Base-by-base conservation (phyloP, 2,329 filamentous ascomycete genomes). In the Colletotrichum neosansevieriae region DNA sequence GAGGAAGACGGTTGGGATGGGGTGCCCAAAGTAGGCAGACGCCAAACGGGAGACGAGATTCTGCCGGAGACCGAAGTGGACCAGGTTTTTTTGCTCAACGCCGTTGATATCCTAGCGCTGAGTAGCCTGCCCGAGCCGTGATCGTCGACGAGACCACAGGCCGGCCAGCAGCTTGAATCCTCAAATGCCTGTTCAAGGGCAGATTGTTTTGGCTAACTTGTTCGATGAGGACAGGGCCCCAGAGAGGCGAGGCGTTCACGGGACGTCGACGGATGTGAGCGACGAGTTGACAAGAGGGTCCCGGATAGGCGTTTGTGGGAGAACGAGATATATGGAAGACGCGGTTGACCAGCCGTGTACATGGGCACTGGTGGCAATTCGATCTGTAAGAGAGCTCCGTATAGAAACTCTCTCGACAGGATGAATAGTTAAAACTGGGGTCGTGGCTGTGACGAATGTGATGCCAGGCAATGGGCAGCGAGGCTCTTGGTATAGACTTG, bases 291-390 rank as follows among this genome's bases (percentile, higher is more conserved):
- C 49, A 42, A 61, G 13, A 29, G 42, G 32, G 36, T 61, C 42
- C 44, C 57, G 45, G 34, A 53, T 36, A 36, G 63, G 17, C 60
- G 59, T 29, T 44, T 50, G 13, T 38, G 67, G 50, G 38, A 49
- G 17, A 53, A 61, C 12, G 44, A 45, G 47, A 44, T 68, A 58
- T 44, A 53, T 61, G 49, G 34, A 58, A 53, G 67, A 70, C 70
- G 68, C 51, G 58, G 63, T 60, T 49, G 61, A 53, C 67, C 67
- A 70, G 68, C 67, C 67, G 58, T 71, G 62, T 67, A 67, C 69
- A 71, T 71, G 67, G 63, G 63, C 49, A 67, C 40, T 67, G 62
- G 42, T 54, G 62, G 56, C 57, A 36, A 44, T 58, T 61, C 63
- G 50, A 40, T 62, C 56, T 49, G 44, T 44, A 56, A 44, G 57